Conservation (phyloP, 805 yeast species). For the Kuraishia borneana region DNA sequence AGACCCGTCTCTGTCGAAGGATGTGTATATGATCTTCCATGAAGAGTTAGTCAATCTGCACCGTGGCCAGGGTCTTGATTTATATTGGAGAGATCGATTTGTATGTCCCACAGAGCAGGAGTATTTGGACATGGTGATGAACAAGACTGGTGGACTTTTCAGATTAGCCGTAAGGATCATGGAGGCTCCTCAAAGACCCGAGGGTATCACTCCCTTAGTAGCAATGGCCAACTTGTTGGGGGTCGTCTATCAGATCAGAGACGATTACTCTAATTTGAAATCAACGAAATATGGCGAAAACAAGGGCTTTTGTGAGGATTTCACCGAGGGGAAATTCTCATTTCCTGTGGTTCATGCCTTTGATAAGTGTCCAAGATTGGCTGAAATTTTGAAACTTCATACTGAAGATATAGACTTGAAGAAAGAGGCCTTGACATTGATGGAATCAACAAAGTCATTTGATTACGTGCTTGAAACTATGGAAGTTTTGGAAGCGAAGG, state of each 20-base stretch:
- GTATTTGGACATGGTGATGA: slow-evolving; percentile 72
- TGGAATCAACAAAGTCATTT: slow-evolving; percentile 30
- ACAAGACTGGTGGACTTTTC: slow-evolving; percentile 85
- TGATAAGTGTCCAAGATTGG: slow-evolving; percentile 24
- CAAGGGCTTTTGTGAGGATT: slow-evolving; percentile 78
- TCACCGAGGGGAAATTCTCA: slow-evolving; percentile 82
- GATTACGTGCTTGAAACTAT: slow-evolving; percentile 24
- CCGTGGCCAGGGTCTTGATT: slow-evolving; percentile 82
- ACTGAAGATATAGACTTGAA: slow-evolving; percentile 41
- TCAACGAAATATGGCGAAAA: slow-evolving; percentile 38
- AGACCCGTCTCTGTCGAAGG: slow-evolving; percentile 11
- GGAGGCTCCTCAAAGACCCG: slow-evolving; percentile 20
- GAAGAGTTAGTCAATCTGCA: slow-evolving; percentile 77
- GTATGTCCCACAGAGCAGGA: slow-evolving; percentile 48
- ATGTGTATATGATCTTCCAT: slow-evolving; percentile 31
- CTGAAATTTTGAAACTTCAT: slow-evolving; percentile 38
- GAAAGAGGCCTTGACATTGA: slow-evolving; percentile 33
- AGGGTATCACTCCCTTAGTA: slow-evolving; percentile 19
- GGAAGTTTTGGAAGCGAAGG: slow-evolving; percentile 12
- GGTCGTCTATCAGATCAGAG: slow-evolving; percentile 72
- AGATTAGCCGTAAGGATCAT: slow-evolving; percentile 61
- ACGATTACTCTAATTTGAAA: slow-evolving; percentile 67
- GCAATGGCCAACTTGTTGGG: slow-evolving; percentile 73
- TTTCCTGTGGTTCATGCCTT: slow-evolving; percentile 73
- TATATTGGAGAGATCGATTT: slow-evolving; percentile 73